Base-by-base conservation (phyloP, 345 rosid species). In the Boechera stricta region DNA sequence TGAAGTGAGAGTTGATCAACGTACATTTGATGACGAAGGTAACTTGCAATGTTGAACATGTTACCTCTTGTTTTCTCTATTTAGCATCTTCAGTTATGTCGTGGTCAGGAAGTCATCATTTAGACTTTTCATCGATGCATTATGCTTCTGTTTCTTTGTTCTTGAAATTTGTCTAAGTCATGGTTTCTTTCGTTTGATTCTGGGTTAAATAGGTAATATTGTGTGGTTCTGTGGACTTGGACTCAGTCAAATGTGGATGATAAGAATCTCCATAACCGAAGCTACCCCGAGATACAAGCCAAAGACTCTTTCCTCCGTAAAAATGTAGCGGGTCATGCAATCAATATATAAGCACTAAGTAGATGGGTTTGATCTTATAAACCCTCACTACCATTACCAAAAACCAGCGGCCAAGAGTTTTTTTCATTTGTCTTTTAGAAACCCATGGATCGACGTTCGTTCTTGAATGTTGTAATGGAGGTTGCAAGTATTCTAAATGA, bases 401-500 rank as follows among this genome's bases (percentile, higher is more conserved):
- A 60, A 59, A 59, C 6, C 45, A 67, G 8, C 26, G 67, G 38
- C 42, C 24, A 51, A 69, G 7, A 69, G 11, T 49, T 68, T 68
- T 68, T 24, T 6, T 47, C 51, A n/a, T 21, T 42, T 42, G 6
- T 75, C 10, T 26, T 68, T 44, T 24, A 0, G 3, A 8, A 68
- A 61, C 13, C 59, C 26, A 79, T 79, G 82, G 71, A 15, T 16
- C 33, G 7, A 1, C 53, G 29, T 16, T 10, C 41, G 6, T 35
- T 61, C 66, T 64, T 74, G 71, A 69, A 55, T 74, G 45, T 58
- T 47, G 21, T 72, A 15, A 58, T 10, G 63, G 80, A 68, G 39
- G 69, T 79, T 41, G 31, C 64, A 39, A 73, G 74, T 67, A 83
- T 82, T 53, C 69, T 86, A 58, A 75, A 74, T 45, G 84, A 82